phyloP scores from a whole-genome alignment of 352 stramenopile species.

The Pythium myriotylum region DNA sequence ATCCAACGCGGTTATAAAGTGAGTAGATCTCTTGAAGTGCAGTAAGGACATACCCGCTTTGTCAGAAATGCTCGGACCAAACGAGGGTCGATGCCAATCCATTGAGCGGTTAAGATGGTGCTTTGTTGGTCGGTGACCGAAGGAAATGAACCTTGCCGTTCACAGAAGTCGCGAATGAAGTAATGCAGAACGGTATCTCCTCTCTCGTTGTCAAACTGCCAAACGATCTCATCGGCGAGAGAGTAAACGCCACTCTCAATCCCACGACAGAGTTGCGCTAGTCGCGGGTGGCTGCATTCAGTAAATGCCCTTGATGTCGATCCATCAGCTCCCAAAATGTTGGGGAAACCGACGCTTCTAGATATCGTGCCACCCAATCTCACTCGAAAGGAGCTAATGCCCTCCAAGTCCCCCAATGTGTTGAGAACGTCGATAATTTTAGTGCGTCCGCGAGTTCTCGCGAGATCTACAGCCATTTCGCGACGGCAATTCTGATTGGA shows the following conservation, averaged over 20 bases:
- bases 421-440: constrained; percentile 8
- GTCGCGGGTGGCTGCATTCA: constrained; percentile 36
- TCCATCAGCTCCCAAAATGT: constrained; percentile 8
- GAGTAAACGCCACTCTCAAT: constrained; percentile 42
- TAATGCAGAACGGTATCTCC: constrained; percentile 58
- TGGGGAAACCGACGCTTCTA: constrained; percentile 31
- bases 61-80: constrained; percentile 39
- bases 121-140: constrained; percentile 36
- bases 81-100: constrained; percentile 38
- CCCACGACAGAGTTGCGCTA: constrained; percentile 39
- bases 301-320: constrained; percentile 21
- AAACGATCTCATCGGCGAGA: constrained; percentile 41
- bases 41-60: constrained; percentile 34
- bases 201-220: constrained; percentile 39
- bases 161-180: constrained; percentile 44
- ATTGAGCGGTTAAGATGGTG: constrained; percentile 31
- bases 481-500: constrained; percentile 44
- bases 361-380: constrained; percentile 15
- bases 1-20: background rate
- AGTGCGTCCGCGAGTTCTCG: constrained; percentile 25
- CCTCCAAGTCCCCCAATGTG: constrained; percentile 3
- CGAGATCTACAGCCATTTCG: constrained; percentile 42
- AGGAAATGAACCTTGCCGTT: constrained; percentile 31
- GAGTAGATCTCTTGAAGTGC: background rate
- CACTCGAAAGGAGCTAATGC: constrained; percentile 8